phyloP scores from a whole-genome alignment of 2,329 filamentous ascomycete genomes.

The Cercospora janseana region DNA sequence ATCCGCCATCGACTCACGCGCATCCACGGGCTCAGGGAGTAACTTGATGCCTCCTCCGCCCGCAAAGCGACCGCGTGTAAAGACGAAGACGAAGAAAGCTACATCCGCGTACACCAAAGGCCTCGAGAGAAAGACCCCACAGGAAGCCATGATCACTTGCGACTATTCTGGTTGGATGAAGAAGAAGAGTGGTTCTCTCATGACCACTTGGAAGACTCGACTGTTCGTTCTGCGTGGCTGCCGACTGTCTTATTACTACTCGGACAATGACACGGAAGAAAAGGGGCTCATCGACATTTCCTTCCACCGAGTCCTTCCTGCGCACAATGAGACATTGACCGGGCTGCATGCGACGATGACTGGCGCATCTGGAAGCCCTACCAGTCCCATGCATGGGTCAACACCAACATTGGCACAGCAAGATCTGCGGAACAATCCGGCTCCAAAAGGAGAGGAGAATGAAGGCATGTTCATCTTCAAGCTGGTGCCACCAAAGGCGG shows the following conservation, averaged over 20 bases:
- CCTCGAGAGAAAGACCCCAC: constrained; percentile 73
- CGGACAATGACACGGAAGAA: constrained; percentile 86
- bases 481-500: constrained; percentile 83
- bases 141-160: constrained; percentile 78
- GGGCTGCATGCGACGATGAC: constrained; percentile 89
- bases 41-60: constrained; percentile 35
- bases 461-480: constrained; percentile 93
- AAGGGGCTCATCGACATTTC: constrained; percentile 97
- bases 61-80: constrained; percentile 27
- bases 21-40: constrained; percentile 45
- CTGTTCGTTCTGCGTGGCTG: constrained; percentile 93
- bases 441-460: constrained; percentile 44
- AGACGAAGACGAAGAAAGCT: constrained; percentile 70
- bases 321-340: constrained; percentile 85
- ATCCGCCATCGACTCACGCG: constrained; percentile 41
- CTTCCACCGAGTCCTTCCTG: constrained; percentile 91
- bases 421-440: constrained; percentile 40
- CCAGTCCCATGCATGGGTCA: constrained; percentile 49
- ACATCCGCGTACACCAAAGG: constrained; percentile 93
- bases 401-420: constrained; percentile 40
- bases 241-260: constrained; percentile 92
- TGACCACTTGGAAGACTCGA: constrained; percentile 96
- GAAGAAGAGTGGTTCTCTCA: constrained; percentile 92
- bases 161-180: constrained; percentile 99
- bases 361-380: constrained; percentile 67